Percentiles rank a stretch among this genome's conserved stretches.
Evolutionary conservation across 139 green algal species (phyloP).

Genomic region (Zygnema cylindricum): DNA sequence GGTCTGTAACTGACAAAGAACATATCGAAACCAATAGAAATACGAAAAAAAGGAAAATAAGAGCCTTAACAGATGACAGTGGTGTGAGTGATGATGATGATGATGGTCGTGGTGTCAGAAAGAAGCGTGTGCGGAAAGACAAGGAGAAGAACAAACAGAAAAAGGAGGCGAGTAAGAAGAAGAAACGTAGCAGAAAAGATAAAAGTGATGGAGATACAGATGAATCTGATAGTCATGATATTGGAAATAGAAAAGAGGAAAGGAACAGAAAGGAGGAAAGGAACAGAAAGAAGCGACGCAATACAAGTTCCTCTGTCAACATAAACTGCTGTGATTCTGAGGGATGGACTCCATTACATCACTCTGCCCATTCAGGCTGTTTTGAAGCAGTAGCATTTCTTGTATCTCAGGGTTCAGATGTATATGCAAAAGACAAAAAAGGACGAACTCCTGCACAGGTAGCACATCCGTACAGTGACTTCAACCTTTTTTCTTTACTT

Average conservation of each 20-base stretch:
- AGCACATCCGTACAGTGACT: background rate
- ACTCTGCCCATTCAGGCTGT: background rate
- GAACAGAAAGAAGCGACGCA: background rate
- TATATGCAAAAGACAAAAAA: background rate
- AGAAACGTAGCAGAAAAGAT: too few species aligned
- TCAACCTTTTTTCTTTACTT: conserved; percentile 19
- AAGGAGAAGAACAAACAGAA: background rate
- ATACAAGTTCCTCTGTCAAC: background rate
- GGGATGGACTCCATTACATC: conserved; percentile 37
- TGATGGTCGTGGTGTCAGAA: background rate
- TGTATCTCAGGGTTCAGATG: conserved; percentile 13
- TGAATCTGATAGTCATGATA: too few species aligned
- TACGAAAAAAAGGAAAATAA: background rate
- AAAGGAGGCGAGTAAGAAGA: too few species aligned
- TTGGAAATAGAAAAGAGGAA: too few species aligned
- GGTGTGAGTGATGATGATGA: background rate
- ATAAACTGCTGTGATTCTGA: conserved; percentile 26
- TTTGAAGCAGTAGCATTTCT: conserved; percentile 20
- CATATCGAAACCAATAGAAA: background rate
- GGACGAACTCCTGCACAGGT: conserved; percentile 13
- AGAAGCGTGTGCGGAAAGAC: background rate
- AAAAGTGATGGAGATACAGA: background rate
- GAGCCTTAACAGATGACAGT: background rate
- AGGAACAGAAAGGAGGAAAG: too few species aligned
- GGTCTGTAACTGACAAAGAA: background rate